Evolutionary conservation across 1,139 yeast species (phyloP).

Genomic region (Sugiyamaella castrensis): DNA sequence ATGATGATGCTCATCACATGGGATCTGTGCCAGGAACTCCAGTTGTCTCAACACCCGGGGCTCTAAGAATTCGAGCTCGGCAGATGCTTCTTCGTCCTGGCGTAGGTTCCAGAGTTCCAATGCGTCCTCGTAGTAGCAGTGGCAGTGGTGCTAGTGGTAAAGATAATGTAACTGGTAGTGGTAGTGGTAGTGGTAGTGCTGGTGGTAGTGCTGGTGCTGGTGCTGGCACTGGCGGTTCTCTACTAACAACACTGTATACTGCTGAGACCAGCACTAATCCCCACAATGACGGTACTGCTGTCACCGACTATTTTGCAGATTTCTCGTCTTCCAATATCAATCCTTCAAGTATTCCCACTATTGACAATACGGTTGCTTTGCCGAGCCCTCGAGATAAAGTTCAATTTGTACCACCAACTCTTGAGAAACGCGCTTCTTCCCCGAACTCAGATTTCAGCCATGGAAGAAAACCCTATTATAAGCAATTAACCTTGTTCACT

Average conservation of each 20-base stretch:
- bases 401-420: too few relatives aligned
- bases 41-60: constrained; percentile 16
- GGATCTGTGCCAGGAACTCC: too few relatives aligned
- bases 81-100: too few relatives aligned
- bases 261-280: too few relatives aligned
- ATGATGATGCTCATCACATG: too few relatives aligned
- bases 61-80: constrained; percentile 2
- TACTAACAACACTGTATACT: too few relatives aligned
- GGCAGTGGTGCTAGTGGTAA: background rate
- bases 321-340: constrained; percentile 12
- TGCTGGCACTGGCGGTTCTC: too few relatives aligned
- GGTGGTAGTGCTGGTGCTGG: too few relatives aligned
- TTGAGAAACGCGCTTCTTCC: background rate
- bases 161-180: background rate
- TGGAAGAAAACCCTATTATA: constrained; percentile 25
- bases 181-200: background rate
- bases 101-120: too few relatives aligned
- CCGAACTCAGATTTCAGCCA: background rate
- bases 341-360: background rate
- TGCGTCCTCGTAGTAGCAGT: too few relatives aligned
- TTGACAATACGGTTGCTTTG: constrained; percentile 20
- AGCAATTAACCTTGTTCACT: constrained; percentile 32
- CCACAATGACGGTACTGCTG: background rate
- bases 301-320: constrained; percentile 14
- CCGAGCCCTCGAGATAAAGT: too few relatives aligned